A percentile compares a stretch with the other conserved stretches of the same genome.
Conservation (phyloP, 768 basidiomycete genomes). For the Auriscalpium microsporum region DNA sequence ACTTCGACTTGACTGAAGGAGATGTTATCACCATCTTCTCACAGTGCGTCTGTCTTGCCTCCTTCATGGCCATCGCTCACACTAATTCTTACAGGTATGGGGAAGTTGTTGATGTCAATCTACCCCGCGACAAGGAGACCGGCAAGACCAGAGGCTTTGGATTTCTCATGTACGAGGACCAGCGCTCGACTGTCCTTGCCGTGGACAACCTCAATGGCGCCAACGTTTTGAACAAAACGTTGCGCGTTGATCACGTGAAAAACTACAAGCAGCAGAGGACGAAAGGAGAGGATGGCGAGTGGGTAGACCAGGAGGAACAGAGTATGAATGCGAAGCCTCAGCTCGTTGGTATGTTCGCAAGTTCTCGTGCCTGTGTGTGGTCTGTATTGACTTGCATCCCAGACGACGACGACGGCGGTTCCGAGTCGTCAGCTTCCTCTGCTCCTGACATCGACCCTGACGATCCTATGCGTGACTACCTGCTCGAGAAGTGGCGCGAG, state of each 20-base stretch:
- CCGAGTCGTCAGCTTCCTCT: constrained; percentile 60
- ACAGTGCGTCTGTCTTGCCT: constrained; percentile 52
- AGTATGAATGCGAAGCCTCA: constrained; percentile 82
- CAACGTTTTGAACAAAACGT: constrained; percentile 71
- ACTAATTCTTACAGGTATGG: constrained; percentile 58
- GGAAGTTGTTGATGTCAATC: constrained; percentile 91
- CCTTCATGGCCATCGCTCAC: neutral
- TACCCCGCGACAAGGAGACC: constrained; percentile 90
- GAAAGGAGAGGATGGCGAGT: constrained; percentile 78
- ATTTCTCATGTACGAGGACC: constrained; percentile 99
- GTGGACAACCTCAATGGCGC: constrained; percentile 99
- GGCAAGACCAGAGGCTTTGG: constrained; percentile 89
- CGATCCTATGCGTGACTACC: constrained; percentile 95
- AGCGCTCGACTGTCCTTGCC: constrained; percentile 89
- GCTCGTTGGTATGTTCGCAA: constrained; percentile 38
- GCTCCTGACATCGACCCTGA: constrained; percentile 80
- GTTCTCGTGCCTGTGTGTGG: neutral
- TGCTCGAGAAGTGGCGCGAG: constrained; percentile 67
- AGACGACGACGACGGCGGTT: constrained; percentile 48
- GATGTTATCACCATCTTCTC: constrained; percentile 97
- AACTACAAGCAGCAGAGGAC: constrained; percentile 83
- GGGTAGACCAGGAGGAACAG: constrained; percentile 76
- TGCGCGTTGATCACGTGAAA: constrained; percentile 89
- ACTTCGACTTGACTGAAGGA: constrained; percentile 88
- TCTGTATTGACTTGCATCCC: neutral